These are phyloP conservation scores for Euclidium syriacum DNA, from an alignment of 345 rosid genomes.

Conservation along the genomic window DNA sequence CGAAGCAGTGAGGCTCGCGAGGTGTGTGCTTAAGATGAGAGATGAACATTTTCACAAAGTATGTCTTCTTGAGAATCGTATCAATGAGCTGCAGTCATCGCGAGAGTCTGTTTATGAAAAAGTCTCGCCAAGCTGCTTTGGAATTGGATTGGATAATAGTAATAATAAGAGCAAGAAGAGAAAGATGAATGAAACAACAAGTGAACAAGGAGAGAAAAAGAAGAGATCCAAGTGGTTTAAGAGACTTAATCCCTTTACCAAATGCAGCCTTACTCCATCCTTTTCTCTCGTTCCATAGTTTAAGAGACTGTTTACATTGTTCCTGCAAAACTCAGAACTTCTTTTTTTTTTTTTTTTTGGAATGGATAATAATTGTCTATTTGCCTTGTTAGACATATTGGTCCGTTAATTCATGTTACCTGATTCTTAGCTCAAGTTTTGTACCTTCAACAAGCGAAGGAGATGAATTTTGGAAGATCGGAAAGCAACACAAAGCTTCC, in stretches of 20 bases:
- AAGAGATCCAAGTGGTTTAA: conserved; percentile 27
- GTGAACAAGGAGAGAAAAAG: conserved; percentile 18
- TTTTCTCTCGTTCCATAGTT: not conserved
- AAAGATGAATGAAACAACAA: conserved; percentile 25
- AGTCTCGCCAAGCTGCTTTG: conserved; percentile 10
- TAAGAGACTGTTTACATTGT: no score
- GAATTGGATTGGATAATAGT: conserved; percentile 25
- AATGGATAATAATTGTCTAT: no score
- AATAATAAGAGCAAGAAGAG: conserved; percentile 38
- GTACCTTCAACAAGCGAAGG: no score
- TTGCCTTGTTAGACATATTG: no score
- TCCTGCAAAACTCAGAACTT: no score
- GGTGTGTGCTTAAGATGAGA: conserved; percentile 49
- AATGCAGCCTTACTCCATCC: conserved; percentile 1
- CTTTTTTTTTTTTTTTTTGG: no score
- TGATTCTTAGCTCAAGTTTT: no score
- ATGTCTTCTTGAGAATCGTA: conserved; percentile 31
- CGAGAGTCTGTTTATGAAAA: conserved; percentile 17
- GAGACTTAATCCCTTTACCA: conserved; percentile 27
- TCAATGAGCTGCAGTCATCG: conserved; percentile 37
- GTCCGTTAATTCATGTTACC: no score
- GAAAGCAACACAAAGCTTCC: no score
- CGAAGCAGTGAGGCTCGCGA: conserved; percentile 50
- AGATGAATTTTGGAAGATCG: no score
- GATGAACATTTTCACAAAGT: conserved; percentile 50